A percentile compares a stretch with the other conserved stretches of the same genome.
phyloP scores from a whole-genome alignment of 2,329 filamentous ascomycete species.

The Fonsecaea pedrosoi region DNA sequence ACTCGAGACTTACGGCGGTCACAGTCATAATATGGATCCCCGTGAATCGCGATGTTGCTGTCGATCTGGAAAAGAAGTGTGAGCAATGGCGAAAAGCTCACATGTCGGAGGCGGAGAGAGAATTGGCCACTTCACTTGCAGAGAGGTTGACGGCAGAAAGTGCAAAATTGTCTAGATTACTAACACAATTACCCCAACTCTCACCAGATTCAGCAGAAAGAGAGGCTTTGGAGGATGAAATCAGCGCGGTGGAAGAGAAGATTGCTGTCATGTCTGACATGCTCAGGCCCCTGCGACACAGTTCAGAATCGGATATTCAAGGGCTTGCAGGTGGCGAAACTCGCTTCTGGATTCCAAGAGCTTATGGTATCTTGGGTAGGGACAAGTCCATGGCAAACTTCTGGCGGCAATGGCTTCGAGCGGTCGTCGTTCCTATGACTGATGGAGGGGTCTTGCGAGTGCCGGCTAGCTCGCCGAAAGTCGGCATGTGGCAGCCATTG shows the following conservation, averaged over 20 bases:
- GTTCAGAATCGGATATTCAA: constrained; percentile 95
- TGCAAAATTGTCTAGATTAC: constrained; percentile 84
- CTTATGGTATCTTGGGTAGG: constrained; percentile 88
- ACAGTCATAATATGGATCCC: constrained; percentile 93
- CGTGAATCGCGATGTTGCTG: constrained; percentile 78
- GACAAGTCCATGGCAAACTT: constrained; percentile 84
- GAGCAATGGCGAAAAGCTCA: constrained; percentile 88
- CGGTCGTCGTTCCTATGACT: constrained; percentile 93
- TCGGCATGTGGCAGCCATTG: constrained; percentile 93
- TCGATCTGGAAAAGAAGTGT: constrained; percentile 74
- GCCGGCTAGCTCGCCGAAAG: constrained; percentile 83
- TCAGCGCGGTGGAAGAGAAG: constrained; percentile 95
- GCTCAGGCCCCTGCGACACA: constrained; percentile 87
- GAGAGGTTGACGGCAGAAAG: constrained; percentile 85
- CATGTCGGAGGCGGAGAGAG: constrained; percentile 97
- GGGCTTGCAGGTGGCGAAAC: constrained; percentile 94
- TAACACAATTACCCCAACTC: constrained; percentile 80
- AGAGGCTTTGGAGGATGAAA: constrained; percentile 88
- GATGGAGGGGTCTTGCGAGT: constrained; percentile 83
- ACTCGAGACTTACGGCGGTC: constrained; percentile 88
- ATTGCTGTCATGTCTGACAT: constrained; percentile 97
- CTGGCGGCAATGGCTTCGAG: constrained; percentile 98
- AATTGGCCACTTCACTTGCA: constrained; percentile 88
- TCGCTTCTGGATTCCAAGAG: constrained; percentile 91
- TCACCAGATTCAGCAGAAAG: constrained; percentile 80